Base-by-base conservation (phyloP, 192 early-diverging fungal genomes). In the Allomyces macrogynus region DNA sequence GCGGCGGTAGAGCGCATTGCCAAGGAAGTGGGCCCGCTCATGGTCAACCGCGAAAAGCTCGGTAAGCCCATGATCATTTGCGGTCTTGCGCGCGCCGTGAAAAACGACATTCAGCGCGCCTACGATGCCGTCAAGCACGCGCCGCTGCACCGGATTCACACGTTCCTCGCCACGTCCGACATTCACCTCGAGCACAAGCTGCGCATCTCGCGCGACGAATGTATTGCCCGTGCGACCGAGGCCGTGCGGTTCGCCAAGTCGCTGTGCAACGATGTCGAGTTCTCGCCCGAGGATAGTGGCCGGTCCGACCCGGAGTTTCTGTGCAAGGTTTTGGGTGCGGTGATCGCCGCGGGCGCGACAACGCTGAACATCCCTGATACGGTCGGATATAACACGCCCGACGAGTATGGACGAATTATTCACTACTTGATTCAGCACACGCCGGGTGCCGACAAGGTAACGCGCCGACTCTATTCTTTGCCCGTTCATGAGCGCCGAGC, bases 331-430 rank as follows among this genome's bases (percentile, higher is more conserved):
- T 75, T 97, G 23, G 80, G 76, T 5, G 81, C 80, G 43, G 90
- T 94, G 42, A 88, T 92, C 66, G 78, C 80, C 66, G 92, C 92
- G 12, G 95, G 94, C 43, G 94, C 92, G 16, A 90, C 88, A 1
- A 97, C 93, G 8, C 73, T 97, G 62, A 97, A 97, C 73, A 94
- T 97, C 65, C 92, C 94, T n/a, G 94, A 97, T 70, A 97, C 95
- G 0, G 95, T 97, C 24, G 95, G 95, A 0, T 95, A 95, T 78
- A 93, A 88, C 70, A 88, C 79, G 23, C 95, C 95, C 9, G 79
- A 85, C 61, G 87, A 97, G 75, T 94, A 91, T 72, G 95, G 93
- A 10, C 72, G 68, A 18, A 77, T 91, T 73, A 91, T 97, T 72
- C 81, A 83, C 66, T 86, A 92, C 73, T 72, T 95, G 69, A 76